Evolutionary conservation across 768 basidiomycete species (phyloP).

Genomic region (Mycena venus): DNA sequence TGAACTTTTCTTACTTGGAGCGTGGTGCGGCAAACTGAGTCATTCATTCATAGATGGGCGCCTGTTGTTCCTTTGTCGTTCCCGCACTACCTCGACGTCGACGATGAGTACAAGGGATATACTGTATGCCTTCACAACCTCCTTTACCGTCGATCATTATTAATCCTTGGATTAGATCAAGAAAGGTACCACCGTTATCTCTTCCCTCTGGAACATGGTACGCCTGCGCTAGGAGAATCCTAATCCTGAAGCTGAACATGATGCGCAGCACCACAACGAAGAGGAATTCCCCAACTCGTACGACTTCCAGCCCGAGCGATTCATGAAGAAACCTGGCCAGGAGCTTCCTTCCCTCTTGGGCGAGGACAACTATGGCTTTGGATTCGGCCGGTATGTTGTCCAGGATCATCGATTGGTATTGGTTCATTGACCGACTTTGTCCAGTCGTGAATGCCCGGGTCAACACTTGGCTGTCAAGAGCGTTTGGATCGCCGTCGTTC

Average conservation of each 20-base stretch:
- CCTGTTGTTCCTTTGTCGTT: neutral
- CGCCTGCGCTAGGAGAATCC: neutral
- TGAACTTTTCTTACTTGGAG: neutral
- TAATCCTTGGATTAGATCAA: neutral
- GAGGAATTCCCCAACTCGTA: neutral
- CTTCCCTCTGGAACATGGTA: constrained; percentile 16
- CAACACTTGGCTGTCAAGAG: neutral
- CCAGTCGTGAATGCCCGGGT: neutral
- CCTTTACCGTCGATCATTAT: too few species aligned
- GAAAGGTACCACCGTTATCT: neutral
- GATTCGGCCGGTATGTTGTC: constrained; percentile 1
- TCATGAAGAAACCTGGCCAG: neutral
- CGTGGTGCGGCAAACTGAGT: neutral
- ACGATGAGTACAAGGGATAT: constrained; percentile 3
- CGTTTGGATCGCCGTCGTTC: neutral
- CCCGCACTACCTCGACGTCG: neutral
- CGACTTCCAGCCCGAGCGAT: neutral
- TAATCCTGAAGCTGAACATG: neutral
- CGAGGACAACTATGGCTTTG: neutral
- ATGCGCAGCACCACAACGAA: constrained; percentile 9
- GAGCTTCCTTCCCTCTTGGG: neutral
- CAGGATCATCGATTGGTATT: neutral
- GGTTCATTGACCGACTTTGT: neutral
- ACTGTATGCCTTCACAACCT: neutral
- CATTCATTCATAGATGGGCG: neutral